Evolutionary conservation across 2,329 filamentous ascomycete genomes (phyloP).

Genomic region (Fusarium sp.): DNA sequence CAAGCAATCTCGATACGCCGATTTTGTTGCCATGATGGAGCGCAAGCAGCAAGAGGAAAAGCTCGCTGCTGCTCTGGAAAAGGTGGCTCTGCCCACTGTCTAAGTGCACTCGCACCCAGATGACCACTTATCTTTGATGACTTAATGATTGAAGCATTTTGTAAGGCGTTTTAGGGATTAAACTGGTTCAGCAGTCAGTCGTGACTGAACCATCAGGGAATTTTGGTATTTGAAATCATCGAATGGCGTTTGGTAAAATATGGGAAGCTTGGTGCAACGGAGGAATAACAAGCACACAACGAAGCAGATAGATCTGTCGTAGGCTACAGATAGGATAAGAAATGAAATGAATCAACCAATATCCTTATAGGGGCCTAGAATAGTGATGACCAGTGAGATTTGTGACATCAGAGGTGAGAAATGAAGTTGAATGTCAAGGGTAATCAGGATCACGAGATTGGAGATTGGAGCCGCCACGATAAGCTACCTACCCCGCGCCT

Average conservation of each 20-base stretch:
- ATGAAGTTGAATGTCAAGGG: conserved; percentile 38
- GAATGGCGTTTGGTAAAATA: conserved; percentile 44
- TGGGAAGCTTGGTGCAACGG: conserved; percentile 18
- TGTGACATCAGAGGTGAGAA: conserved; percentile 9
- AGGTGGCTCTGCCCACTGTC: conserved; percentile 48
- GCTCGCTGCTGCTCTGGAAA: conserved; percentile 48
- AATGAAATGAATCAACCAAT: conserved; percentile 28
- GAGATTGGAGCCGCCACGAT: conserved; percentile 38
- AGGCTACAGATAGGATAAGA: conserved; percentile 33
- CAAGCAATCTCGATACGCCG: conserved; percentile 91
- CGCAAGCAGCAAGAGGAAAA: conserved; percentile 70
- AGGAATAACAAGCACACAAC: conserved; percentile 31
- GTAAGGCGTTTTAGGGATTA: conserved; percentile 47
- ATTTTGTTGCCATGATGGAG: conserved; percentile 82
- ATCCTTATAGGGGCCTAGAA: background rate
- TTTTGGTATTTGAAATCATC: conserved; percentile 36
- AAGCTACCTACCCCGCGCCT: conserved; percentile 46
- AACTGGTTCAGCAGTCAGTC: conserved; percentile 27
- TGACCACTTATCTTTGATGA: conserved; percentile 43
- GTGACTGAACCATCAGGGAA: conserved; percentile 19
- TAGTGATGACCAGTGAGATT: conserved; percentile 6
- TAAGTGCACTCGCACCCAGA: conserved; percentile 44
- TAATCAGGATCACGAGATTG: conserved; percentile 40
- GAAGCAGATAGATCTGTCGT: conserved; percentile 24
- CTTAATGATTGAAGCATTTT: conserved; percentile 49